Conservation (phyloP, 352 stramenopile genomes). For the Pythium dissotocum region DNA sequence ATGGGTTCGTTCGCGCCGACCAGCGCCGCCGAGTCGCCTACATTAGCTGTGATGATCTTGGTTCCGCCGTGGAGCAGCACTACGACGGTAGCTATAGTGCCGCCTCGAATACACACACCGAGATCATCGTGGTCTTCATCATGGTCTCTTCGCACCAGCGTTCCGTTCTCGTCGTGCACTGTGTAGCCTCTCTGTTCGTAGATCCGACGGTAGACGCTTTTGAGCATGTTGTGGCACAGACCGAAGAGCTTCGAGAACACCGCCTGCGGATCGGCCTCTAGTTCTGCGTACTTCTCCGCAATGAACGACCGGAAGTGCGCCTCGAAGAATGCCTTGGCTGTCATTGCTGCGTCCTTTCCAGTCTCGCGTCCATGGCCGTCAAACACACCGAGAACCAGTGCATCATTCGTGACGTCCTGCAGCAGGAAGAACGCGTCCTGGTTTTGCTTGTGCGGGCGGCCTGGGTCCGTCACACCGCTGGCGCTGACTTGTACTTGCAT, state of each 20-base stretch:
- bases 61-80: slow-evolving; percentile 67
- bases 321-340: slow-evolving; percentile 66
- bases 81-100: slow-evolving; percentile 84
- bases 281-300: slow-evolving; percentile 40
- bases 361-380: slow-evolving; percentile 85
- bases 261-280: slow-evolving; percentile 53
- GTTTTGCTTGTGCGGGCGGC: slow-evolving; percentile 65
- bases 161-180: slow-evolving; percentile 66
- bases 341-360: slow-evolving; percentile 62
- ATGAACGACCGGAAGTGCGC: slow-evolving; percentile 55
- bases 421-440: slow-evolving; percentile 90
- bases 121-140: slow-evolving; percentile 28
- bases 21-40: slow-evolving; percentile 74
- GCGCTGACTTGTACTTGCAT: slow-evolving; percentile 30
- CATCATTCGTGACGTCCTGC: slow-evolving; percentile 33
- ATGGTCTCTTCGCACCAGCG: slow-evolving; percentile 51
- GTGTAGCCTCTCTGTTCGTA: slow-evolving; percentile 61
- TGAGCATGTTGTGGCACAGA: slow-evolving; percentile 63
- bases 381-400: slow-evolving; percentile 76
- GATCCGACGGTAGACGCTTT: slow-evolving; percentile 55
- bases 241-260: slow-evolving; percentile 55
- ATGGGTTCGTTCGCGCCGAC: slow-evolving; percentile 32
- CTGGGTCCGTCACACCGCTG: slow-evolving; percentile 59
- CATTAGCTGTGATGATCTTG: slow-evolving; percentile 82
- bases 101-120: slow-evolving; percentile 83